phyloP scores from a whole-genome alignment of 1,139 yeast genomes.

The Yamadazyma songkhlaensis region DNA sequence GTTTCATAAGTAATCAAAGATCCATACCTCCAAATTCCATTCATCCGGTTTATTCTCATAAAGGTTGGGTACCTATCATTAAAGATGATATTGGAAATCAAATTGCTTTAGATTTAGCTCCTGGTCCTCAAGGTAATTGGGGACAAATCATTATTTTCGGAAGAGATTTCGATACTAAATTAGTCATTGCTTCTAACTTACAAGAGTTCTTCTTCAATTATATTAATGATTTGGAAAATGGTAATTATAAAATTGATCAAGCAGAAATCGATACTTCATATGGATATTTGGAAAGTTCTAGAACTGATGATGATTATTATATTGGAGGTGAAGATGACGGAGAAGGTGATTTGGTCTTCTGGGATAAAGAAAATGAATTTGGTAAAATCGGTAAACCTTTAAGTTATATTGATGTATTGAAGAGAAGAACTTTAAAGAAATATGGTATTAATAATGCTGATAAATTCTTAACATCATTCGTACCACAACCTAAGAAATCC shows the following conservation, averaged over 20 bases:
- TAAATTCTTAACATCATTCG: slow-evolving; percentile 38
- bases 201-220: slow-evolving; percentile 51
- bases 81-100: slow-evolving; percentile 61
- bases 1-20: slow-evolving; percentile 48
- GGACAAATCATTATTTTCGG: slow-evolving; percentile 66
- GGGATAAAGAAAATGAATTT: slow-evolving; percentile 33
- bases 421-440: slow-evolving; percentile 46
- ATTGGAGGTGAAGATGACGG: slow-evolving; percentile 51
- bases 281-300: slow-evolving; percentile 29
- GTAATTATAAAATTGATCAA: slow-evolving; percentile 51
- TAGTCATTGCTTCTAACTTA: slow-evolving; percentile 55
- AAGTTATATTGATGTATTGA: slow-evolving; percentile 52
- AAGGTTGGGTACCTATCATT: slow-evolving; percentile 60
- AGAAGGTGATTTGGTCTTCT: slow-evolving; percentile 40
- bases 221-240: slow-evolving; percentile 52
- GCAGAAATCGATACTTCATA: slow-evolving; percentile 29
- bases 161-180: slow-evolving; percentile 60
- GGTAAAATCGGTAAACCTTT: slow-evolving; percentile 33
- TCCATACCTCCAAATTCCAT: slow-evolving; percentile 58
- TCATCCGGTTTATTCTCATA: slow-evolving; percentile 54
- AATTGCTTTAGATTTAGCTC: slow-evolving; percentile 60
- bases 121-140: slow-evolving; percentile 58
- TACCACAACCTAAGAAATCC: slow-evolving; percentile 25
- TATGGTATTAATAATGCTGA: slow-evolving; percentile 36
- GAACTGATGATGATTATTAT: slow-evolving; percentile 43